phyloP scores from a whole-genome alignment of 2,329 filamentous ascomycete species.

The Fusarium sterilihyphosum region DNA sequence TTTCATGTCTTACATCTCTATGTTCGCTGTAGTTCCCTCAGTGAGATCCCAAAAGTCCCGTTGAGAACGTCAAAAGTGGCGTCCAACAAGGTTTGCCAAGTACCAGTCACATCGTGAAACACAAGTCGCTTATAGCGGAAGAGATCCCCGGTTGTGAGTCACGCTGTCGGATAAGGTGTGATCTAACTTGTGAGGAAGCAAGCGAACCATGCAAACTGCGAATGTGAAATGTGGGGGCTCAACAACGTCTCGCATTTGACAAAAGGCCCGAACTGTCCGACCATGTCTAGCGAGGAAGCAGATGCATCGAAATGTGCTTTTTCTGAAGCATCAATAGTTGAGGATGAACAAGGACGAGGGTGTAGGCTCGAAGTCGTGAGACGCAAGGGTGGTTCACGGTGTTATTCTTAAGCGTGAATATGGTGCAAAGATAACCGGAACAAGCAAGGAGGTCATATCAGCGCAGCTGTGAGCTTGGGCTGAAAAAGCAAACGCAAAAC shows the following conservation, averaged over 20 bases:
- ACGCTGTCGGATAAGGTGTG: constrained; percentile 19
- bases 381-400: constrained; percentile 40
- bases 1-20: not conserved
- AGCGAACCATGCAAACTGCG: constrained; percentile 27
- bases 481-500: constrained; percentile 25
- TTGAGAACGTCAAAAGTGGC: not conserved
- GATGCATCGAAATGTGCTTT: not conserved
- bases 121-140: constrained; percentile 32
- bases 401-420: constrained; percentile 40
- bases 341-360: constrained; percentile 18
- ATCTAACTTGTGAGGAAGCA: constrained; percentile 6
- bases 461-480: constrained; percentile 2
- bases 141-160: constrained; percentile 36
- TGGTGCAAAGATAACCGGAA: constrained; percentile 24
- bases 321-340: constrained; percentile 9
- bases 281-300: not conserved
- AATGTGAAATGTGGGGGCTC: constrained; percentile 25
- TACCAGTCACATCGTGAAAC: constrained; percentile 34
- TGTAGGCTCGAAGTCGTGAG: constrained; percentile 16
- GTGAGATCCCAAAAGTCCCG: constrained; percentile 1
- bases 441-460: constrained; percentile 3
- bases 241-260: constrained; percentile 13
- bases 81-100: constrained; percentile 20
- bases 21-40: not conserved
- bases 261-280: not conserved